These are phyloP conservation scores for Effrenium voratum DNA, from an alignment of 73 alveolate species.

Conservation along the genomic window DNA sequence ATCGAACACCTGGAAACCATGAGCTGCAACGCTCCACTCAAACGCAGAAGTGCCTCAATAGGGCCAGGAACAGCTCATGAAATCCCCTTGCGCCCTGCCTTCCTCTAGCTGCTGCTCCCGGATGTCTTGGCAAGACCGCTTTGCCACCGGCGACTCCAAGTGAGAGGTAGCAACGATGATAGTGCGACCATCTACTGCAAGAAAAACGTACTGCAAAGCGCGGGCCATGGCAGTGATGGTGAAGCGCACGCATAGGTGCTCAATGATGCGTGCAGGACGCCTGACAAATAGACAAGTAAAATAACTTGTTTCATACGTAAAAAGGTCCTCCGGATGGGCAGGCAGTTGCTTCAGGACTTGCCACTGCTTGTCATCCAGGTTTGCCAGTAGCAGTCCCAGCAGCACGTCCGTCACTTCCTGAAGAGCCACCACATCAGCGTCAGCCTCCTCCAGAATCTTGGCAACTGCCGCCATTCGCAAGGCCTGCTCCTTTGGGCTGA, in stretches of 20 bases:
- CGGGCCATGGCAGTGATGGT: constrained; percentile 69
- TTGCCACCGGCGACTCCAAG: constrained; percentile 63
- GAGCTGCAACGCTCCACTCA: neutral
- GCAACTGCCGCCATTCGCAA: constrained; percentile 51
- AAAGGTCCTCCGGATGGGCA: constrained; percentile 39
- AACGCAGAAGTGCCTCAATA: neutral
- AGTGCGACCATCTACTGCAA: neutral
- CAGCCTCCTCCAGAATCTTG: neutral
- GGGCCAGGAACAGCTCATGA: neutral
- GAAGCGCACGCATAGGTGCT: neutral
- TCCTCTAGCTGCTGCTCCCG: constrained; percentile 30
- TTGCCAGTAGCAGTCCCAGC: neutral
- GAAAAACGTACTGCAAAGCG: constrained; percentile 27
- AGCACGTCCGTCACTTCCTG: constrained; percentile 50
- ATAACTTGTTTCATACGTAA: constrained; percentile 5
- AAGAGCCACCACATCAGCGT: constrained; percentile 41
- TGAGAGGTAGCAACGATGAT: constrained; percentile 57
- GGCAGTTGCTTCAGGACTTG: constrained; percentile 34
- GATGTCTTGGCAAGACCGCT: neutral
- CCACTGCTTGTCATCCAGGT: constrained; percentile 22
- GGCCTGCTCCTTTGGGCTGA: neutral
- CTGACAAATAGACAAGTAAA: constrained; percentile 33
- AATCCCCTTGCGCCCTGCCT: neutral
- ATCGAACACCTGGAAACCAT: neutral
- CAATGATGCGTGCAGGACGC: neutral